Evolutionary conservation across 352 stramenopile genomes (phyloP).

Genomic region (Phytopythium sindhum): DNA sequence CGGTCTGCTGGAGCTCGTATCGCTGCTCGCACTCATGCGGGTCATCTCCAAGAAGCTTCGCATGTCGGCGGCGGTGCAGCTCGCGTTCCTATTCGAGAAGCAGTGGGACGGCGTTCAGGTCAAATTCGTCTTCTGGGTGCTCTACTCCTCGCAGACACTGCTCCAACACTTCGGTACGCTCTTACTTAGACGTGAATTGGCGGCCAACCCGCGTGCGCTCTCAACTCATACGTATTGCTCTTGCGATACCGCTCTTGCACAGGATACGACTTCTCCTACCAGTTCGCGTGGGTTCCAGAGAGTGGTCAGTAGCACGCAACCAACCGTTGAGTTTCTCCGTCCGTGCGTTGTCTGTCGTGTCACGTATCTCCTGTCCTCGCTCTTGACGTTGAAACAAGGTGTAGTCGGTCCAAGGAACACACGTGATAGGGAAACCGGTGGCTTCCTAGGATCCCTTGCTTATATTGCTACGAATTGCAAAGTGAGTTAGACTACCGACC

Average conservation of each 20-base stretch:
- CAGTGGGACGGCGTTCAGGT: conserved; percentile 27
- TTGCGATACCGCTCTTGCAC: not conserved
- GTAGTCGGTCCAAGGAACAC: no score
- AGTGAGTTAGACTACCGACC: no score
- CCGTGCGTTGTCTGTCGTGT: no score
- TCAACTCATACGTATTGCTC: not conserved
- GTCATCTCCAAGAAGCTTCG: conserved; percentile 19
- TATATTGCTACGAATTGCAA: no score
- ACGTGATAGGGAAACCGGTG: no score
- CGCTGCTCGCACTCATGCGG: conserved; percentile 24
- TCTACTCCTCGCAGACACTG: conserved; percentile 26
- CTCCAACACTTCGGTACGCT: conserved; percentile 27
- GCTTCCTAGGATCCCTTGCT: no score
- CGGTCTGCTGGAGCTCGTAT: conserved; percentile 31
- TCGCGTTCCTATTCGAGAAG: conserved; percentile 37
- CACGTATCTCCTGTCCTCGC: no score
- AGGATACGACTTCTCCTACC: conserved; percentile 28
- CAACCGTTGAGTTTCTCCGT: no score
- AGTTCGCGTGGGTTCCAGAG: conserved; percentile 18
- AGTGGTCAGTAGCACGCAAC: no score
- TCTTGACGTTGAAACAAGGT: no score
- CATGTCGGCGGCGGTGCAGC: conserved; percentile 21
- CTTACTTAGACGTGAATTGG: no score
- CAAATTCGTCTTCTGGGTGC: conserved; percentile 41
- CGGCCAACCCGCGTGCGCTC: no score